These are phyloP conservation scores for Actinidia chinensis DNA, from an alignment of 179 eudicot genomes.

Conservation along the genomic window DNA sequence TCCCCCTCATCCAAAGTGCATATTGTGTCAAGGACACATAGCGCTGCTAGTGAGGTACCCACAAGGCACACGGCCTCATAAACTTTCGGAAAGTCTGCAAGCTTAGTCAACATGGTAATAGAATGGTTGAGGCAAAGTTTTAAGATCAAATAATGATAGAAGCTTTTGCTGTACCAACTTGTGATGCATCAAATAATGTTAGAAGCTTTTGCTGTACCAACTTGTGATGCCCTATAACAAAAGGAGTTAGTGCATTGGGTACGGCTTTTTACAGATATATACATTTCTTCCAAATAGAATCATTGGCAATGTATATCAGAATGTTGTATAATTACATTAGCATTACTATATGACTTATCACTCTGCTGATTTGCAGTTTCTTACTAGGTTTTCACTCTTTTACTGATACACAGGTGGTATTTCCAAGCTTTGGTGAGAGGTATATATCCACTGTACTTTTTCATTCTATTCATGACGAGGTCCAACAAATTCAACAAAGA, in stretches of 20 bases:
- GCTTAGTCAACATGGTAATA: too few relatives aligned
- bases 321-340: not conserved
- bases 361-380: constrained; percentile 7
- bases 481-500: constrained; percentile 32
- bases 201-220: too few relatives aligned
- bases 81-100: too few relatives aligned
- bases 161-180: too few relatives aligned
- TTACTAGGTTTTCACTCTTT: not conserved
- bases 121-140: too few relatives aligned
- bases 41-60: too few relatives aligned
- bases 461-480: constrained; percentile 46
- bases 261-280: not conserved
- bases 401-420: constrained; percentile 49
- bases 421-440: constrained; percentile 82
- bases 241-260: not conserved
- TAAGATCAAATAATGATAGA: too few relatives aligned
- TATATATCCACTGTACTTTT: constrained; percentile 58
- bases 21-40: too few relatives aligned
- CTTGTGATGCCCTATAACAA: not conserved
- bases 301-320: not conserved
- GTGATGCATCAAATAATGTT: too few relatives aligned
- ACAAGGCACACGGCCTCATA: too few relatives aligned
- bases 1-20: too few relatives aligned
- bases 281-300: not conserved
- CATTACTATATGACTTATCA: not conserved